Base-by-base conservation (phyloP, 768 basidiomycete species). In the Psilocybe tampanensis region DNA sequence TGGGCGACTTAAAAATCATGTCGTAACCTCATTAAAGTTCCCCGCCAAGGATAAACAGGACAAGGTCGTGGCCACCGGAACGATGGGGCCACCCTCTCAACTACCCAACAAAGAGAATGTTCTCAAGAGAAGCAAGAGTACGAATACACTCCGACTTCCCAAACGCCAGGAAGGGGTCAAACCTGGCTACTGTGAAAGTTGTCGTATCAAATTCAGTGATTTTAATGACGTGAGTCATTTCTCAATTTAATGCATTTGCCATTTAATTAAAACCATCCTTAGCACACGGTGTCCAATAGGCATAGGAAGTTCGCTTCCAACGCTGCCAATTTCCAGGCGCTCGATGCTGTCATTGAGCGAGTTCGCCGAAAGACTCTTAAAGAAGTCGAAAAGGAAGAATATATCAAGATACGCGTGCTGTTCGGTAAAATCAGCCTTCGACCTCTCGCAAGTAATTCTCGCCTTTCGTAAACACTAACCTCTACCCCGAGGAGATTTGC, bases 121-220 rank as follows among this genome's bases (percentile, higher is more conserved):
- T 43, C 74, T 94, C 48, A 81, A 84, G 66, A 94, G 90, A 73
- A 89, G 89, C 67, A 84, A 85, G 61, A 94, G 91, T 63, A 92
- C 90, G 50, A 90, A 90, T 67, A 90, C 88, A 1, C 72, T 93
- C 45, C 80, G 81, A 65, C 75, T 90, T 54, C 86, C 90, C 8
- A 87, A 84, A 66, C 85, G 92, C 36, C 91, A 94, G 56, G 94
- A 96, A 74, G 86, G 86, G 17, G 85, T 82, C 60, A 98, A 97
- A 66, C 90, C 95, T 4, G 97, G 97, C 4, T 98, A 98, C 72
- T 99, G 97, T 71, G 97, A 99, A 72, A 95, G 94, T 69, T 99
- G 97, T 71, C 84, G 96, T 36, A 67, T 80, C 54, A 94, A 94
- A 71, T 99, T 95, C 66, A 86, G 89, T 0, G 89, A 96, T 71